Base-by-base conservation (phyloP, 768 basidiomycete species). In the Tulasnella calospora region DNA sequence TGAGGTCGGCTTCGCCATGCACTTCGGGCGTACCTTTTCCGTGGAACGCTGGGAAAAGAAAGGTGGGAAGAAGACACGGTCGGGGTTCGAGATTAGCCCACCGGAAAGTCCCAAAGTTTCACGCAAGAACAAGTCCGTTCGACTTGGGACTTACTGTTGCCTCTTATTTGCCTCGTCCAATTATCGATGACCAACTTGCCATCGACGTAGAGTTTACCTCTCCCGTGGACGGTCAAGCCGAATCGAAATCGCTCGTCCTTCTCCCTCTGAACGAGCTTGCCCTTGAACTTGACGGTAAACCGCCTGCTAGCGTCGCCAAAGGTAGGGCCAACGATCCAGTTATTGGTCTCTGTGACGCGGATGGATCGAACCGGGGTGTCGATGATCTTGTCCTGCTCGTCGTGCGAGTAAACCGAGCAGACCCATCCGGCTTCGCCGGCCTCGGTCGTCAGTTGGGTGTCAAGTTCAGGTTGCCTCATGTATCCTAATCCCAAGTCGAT, bases 101-200 rank as follows among this genome's bases (percentile, higher is more conserved):
- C 23, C 21, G 51, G 23, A 51, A 51, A 51, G 51, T 51, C n/a
- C 7, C 51, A 10, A 51, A n/a, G 51, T 23, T n/a, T 51, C 21
- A 51, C 51, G 44, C 3, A 44, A 19, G 44, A 15, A 4, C 44
- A 44, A 15, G 17, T 17, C 35, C 33, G 44, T 44, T 15, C 3
- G 15, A 17, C 44, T 3, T 12, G 40, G 33, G 41, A 35, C 55
- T 33, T 21, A 91, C 40, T 89, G 79, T 91, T 90, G 0, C 91
- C 90, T 0, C 88, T 88, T 2, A 86, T 86, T 82, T 94, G 93
- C 35, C 89, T 87, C 13, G 91, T 92, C 89, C 92, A 94, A 84
- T 94, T 94, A 82, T 95, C 93, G 75, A 95, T 79, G 51, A 84
- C 78, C 67, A 84, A 76, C 79, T 84, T 78, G n/a, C 83, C 85